Base-by-base conservation (phyloP, 441 rosid species). In the Brassica hybrid region DNA sequence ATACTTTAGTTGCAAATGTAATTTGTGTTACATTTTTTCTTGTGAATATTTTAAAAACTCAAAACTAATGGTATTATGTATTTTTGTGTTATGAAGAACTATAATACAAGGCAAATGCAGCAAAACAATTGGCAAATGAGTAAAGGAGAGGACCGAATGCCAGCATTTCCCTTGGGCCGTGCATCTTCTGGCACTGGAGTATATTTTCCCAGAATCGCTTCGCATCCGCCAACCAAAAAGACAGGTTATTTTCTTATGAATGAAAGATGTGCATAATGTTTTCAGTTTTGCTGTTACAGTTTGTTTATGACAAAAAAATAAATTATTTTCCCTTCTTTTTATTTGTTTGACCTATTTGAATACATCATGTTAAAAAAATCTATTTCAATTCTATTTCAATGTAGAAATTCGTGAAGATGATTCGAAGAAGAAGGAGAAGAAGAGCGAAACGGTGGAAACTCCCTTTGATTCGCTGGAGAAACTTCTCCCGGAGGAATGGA, bases 401-500 rank as follows among this genome's bases (percentile, higher is more conserved):
- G 65, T 81, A 65, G 85, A 75, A 73, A 67, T 16, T 36, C 82
- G 76, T 72, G 85, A 85, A 34, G 65, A 65, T 58, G 74, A 75
- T 36, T 75, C 56, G 4, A 57, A 70, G 36, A 14, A 48, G 57
- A 85, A 83, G 63, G 81, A 70, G 76, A n/a, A n/a, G n/a, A n/a
- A n/a, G n/a, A 80, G 54, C 3, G 74, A 81, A 11, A 83, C 82
- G 45, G 84, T 81, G 19, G 84, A 67, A 54, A 62, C 16, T 65
- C 73, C 34, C 11, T 66, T 71, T 10, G 79, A 65, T 61, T 86
- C 99, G 1, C 87, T 90, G 16, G 98, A 93, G 66, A 75, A 86
- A 36, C 85, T 93, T 84, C 97, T 93, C 38, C 98, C 99, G 5
- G 87, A 88, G 41, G 99, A 95, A 80, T 95, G 99, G 99, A 91